A percentile compares a stretch with the other conserved stretches of the same genome.
Conservation (phyloP, 805 yeast genomes). For the Kodamaea restingae region DNA sequence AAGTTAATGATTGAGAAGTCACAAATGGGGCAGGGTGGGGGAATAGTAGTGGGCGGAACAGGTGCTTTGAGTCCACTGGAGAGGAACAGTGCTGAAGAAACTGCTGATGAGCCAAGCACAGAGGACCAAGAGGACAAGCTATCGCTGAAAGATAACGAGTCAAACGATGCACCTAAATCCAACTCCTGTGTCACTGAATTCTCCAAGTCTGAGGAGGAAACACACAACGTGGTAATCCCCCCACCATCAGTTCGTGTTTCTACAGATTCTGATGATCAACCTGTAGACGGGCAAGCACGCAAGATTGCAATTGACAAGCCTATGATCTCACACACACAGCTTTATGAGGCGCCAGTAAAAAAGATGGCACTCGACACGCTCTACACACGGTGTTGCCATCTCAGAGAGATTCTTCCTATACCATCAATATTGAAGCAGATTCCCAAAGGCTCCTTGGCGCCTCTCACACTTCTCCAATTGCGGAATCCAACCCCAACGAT, state of each 20-base stretch:
- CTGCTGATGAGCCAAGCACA: too few species aligned
- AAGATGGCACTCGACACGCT: constrained; percentile 62
- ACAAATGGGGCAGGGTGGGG: constrained; percentile 48
- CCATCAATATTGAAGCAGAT: constrained; percentile 84
- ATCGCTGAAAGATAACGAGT: too few species aligned
- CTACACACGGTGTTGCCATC: constrained; percentile 90
- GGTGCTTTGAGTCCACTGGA: constrained; percentile 43
- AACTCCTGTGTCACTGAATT: too few species aligned
- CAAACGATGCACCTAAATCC: too few species aligned
- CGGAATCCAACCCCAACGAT: constrained; percentile 87
- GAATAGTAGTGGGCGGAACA: constrained; percentile 76
- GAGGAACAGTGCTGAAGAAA: too few species aligned
- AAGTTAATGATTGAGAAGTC: constrained; percentile 38
- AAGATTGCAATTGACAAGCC: constrained; percentile 32
- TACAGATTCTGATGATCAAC: constrained; percentile 14
- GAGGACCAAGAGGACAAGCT: too few species aligned
- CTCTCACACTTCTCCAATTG: constrained; percentile 66
- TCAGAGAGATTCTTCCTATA: constrained; percentile 87
- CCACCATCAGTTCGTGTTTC: neutral
- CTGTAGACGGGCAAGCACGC: constrained; percentile 22
- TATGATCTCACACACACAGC: constrained; percentile 15
- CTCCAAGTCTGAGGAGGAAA: neutral
- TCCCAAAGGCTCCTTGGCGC: constrained; percentile 71
- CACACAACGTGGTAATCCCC: neutral
- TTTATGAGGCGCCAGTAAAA: constrained; percentile 32